phyloP scores from a whole-genome alignment of 352 stramenopile genomes.

The Phytophthora macrochlamydospora region DNA sequence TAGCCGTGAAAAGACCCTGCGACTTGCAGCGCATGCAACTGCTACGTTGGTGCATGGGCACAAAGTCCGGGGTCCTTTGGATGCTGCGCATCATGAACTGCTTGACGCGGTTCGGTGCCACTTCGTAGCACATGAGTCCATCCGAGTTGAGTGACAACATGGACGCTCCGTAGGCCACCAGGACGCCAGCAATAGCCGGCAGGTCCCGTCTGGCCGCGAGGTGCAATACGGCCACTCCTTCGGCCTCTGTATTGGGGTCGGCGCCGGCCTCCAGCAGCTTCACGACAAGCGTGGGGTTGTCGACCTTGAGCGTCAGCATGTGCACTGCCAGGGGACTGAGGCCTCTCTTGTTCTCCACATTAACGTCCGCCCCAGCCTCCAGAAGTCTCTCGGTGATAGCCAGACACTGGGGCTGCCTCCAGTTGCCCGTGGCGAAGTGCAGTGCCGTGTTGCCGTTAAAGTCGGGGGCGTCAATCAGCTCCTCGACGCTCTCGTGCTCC shows the following conservation, averaged over 20 bases:
- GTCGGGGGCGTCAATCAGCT: conserved; percentile 72
- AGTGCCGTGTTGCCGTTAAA: conserved; percentile 85
- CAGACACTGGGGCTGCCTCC: conserved; percentile 51
- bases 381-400: conserved; percentile 57
- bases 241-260: conserved; percentile 64
- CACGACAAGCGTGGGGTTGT: conserved; percentile 66
- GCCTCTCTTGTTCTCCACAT: conserved; percentile 62
- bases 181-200: conserved; percentile 51
- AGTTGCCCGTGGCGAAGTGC: conserved; percentile 76
- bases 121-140: conserved; percentile 82
- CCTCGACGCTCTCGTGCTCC: conserved; percentile 67
- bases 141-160: conserved; percentile 66
- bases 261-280: conserved; percentile 71
- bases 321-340: conserved; percentile 74
- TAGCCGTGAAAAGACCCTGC: conserved; percentile 42
- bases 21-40: conserved; percentile 81
- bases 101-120: conserved; percentile 63
- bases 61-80: conserved; percentile 44
- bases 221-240: conserved; percentile 68
- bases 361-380: conserved; percentile 54
- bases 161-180: conserved; percentile 69
- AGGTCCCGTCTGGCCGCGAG: conserved; percentile 59
- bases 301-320: conserved; percentile 80
- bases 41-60: conserved; percentile 56
- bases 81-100: conserved; percentile 77